Evolutionary conservation across 495 filamentous ascomycete genomes (phyloP), one percentile per base, ranked within the genome.

Genomic region (Penicillium egyptiacum): DNA sequence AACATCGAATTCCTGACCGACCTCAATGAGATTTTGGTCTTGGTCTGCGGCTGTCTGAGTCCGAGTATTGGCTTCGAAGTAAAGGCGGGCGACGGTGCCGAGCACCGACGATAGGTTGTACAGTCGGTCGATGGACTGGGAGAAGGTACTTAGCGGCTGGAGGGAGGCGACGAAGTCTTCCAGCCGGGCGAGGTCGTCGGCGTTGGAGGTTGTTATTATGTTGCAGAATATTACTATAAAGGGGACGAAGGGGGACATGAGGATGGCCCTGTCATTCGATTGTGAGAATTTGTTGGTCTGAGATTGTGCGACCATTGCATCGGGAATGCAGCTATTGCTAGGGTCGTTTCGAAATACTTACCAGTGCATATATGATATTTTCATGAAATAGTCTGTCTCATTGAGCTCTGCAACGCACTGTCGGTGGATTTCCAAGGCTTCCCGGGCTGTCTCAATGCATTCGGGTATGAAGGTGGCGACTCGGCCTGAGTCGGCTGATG

Each of bases 161-260:
- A 89, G 77, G 23, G 83, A 85, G 8, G 69, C 65, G 44, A 84
- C 77, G 58, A 89, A 89, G 8, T 78, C 75, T 31, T 77, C 75
- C 1, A 89, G 76, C 0, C 74, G 74, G 20, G 63, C 43, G 5
- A 87, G 73, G 55, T 88, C 85, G 16, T 68, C 64, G 22, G 62
- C 44, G 35, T 69, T 64, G 42, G 68, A 73, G 10, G 65, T 63
- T 63, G 83, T 79, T 55, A 89, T 82, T 4, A 83, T 77, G 57
- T 88, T 80, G 74, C 86, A 88, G 75, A 89, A 88, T 5, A 89
- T 74, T 2, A 88, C 82, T 47, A 87, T 86, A 64, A 87, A 85
- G 0, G 86, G 87, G 37, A 84, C 81, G 62, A 89, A 88, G 3
- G 86, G 87, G 11, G 83, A 77, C 61, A 84, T 78, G 20, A 89